phyloP scores from a whole-genome alignment of 306 rosid genomes.

The Prunus mume region DNA sequence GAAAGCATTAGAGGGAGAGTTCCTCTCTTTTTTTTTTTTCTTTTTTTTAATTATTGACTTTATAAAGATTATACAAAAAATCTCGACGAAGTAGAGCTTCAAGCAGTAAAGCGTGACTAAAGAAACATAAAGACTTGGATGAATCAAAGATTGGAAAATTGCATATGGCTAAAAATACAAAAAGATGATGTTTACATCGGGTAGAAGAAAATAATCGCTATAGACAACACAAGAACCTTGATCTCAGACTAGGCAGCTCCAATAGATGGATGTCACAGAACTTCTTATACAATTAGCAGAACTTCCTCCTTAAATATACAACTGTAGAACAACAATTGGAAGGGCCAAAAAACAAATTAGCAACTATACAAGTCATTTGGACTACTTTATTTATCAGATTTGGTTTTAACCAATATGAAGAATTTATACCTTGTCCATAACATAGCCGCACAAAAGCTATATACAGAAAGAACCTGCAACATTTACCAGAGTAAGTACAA shows the following conservation, averaged over 20 bases:
- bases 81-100: background rate
- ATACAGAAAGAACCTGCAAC: constrained; percentile 64
- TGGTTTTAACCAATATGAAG: background rate
- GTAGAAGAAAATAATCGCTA: background rate
- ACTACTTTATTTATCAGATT: constrained; percentile 19
- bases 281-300: constrained; percentile 9
- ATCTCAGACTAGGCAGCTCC: constrained; percentile 32
- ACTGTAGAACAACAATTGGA: constrained; percentile 18
- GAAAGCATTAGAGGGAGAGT: background rate
- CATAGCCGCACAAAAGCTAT: constrained; percentile 51
- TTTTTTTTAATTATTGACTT: background rate
- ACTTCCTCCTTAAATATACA: constrained; percentile 36
- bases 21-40: no score
- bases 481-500: constrained; percentile 20
- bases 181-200: constrained; percentile 10
- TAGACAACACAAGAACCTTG: constrained; percentile 7
- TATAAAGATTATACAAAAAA: background rate
- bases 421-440: constrained; percentile 43
- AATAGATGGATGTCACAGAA: constrained; percentile 13
- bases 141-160: background rate
- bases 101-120: background rate
- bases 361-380: constrained; percentile 23
- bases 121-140: background rate
- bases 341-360: constrained; percentile 8
- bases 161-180: background rate